A percentile compares a stretch with the other conserved stretches of the same genome.
Conservation (phyloP, 169 alveolate genomes). For the Perkinsus marinus region DNA sequence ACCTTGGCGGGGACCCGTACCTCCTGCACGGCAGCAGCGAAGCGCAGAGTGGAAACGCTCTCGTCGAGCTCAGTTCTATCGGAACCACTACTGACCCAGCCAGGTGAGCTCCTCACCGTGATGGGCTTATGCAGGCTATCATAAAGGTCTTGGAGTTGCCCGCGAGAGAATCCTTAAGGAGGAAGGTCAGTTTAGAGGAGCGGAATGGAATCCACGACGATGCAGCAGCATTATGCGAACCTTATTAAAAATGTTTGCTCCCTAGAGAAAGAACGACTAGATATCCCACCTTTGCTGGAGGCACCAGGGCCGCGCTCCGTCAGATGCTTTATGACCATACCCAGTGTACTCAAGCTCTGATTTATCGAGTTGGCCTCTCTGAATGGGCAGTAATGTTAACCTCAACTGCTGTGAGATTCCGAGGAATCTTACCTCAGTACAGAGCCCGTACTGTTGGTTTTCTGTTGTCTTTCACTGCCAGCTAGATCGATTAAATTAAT, state of each 20-base stretch:
- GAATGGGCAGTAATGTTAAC: neutral
- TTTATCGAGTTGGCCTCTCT: slow-evolving; percentile 20
- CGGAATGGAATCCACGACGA: slow-evolving; percentile 7
- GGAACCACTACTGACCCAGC: too few species aligned
- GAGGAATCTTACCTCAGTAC: neutral
- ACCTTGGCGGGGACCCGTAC: slow-evolving; percentile 2
- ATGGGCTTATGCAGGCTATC: slow-evolving; percentile 4
- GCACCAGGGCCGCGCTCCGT: neutral
- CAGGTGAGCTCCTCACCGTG: too few species aligned
- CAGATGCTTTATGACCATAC: slow-evolving; percentile 10
- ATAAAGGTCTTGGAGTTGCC: slow-evolving; percentile 24
- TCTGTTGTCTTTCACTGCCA: slow-evolving; percentile 9
- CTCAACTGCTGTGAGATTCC: neutral
- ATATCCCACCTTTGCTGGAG: neutral
- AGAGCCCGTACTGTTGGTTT: neutral
- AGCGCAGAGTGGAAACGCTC: slow-evolving; percentile 14
- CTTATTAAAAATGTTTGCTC: too few species aligned
- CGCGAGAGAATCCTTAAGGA: neutral
- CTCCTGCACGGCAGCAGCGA: slow-evolving; percentile 12
- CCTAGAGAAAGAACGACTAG: neutral
- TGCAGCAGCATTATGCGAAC: neutral
- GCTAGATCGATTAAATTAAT: slow-evolving; percentile 11
- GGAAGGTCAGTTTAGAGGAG: slow-evolving; percentile 16
- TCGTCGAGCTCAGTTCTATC: neutral
- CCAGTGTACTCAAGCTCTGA: slow-evolving; percentile 11